Conservation (phyloP, 2,329 filamentous ascomycete genomes). For the Pseudogymnoascus destructans region DNA sequence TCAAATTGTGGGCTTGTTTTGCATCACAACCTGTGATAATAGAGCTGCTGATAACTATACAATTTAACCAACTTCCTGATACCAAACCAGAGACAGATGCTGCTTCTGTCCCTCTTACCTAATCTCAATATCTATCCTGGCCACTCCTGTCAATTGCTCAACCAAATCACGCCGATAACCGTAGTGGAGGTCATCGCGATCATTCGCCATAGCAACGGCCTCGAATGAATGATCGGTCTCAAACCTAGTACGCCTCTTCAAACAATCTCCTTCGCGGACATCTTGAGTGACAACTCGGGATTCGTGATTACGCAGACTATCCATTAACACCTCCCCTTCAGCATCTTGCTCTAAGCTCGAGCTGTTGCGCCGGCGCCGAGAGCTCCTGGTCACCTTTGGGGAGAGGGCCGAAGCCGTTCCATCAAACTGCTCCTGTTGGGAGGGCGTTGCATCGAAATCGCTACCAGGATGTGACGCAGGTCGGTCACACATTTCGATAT, state of each 20-base stretch:
- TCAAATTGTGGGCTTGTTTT: neutral
- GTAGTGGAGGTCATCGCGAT: neutral
- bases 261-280: neutral
- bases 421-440: neutral
- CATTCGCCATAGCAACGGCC: slow-evolving; percentile 7
- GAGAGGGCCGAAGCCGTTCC: neutral
- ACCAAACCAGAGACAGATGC: neutral
- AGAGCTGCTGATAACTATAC: neutral
- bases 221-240: slow-evolving; percentile 11
- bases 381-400: neutral
- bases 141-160: slow-evolving; percentile 28
- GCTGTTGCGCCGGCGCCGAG: neutral
- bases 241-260: neutral
- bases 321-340: slow-evolving; percentile 16
- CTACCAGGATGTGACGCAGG: neutral
- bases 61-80: neutral
- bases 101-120: slow-evolving; percentile 11
- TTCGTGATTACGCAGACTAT: slow-evolving; percentile 13
- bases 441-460: neutral
- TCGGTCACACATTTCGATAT: slow-evolving; percentile 17
- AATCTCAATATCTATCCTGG: slow-evolving; percentile 30
- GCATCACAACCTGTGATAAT: neutral
- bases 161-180: slow-evolving; percentile 20
- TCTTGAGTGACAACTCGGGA: neutral
- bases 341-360: neutral